Percentiles rank a stretch among this genome's conserved stretches.
phyloP scores from a whole-genome alignment of 2,329 filamentous ascomycete species.

The Stachybotrys elegans region DNA sequence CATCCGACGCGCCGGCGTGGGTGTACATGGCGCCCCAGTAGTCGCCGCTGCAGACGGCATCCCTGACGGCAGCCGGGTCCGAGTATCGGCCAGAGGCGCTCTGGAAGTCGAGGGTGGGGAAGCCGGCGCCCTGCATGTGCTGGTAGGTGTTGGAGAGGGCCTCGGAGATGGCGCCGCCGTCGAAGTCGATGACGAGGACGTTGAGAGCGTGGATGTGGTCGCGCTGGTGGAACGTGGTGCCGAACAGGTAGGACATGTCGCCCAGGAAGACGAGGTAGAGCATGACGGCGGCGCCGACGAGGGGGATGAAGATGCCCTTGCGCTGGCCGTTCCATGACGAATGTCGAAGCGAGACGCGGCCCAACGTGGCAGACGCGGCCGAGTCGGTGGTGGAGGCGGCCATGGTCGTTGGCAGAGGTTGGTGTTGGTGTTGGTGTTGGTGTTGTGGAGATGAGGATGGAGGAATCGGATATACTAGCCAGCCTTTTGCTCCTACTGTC shows the following conservation, averaged over 20 bases:
- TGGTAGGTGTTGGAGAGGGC: slow-evolving; percentile 26
- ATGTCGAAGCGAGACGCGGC: neutral
- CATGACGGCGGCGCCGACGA: slow-evolving; percentile 11
- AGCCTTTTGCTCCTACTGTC: no score
- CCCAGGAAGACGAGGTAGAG: slow-evolving; percentile 16
- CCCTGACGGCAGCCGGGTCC: slow-evolving; percentile 16
- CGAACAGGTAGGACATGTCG: slow-evolving; percentile 27
- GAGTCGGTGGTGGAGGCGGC: no score
- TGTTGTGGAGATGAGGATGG: no score
- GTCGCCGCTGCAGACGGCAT: slow-evolving; percentile 27
- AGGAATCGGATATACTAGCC: no score
- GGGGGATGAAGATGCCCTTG: slow-evolving; percentile 8
- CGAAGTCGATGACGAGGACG: slow-evolving; percentile 24
- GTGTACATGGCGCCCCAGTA: slow-evolving; percentile 34
- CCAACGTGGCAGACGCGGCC: no score
- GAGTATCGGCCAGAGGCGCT: slow-evolving; percentile 19
- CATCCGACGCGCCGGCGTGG: slow-evolving; percentile 22
- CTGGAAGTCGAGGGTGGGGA: slow-evolving; percentile 25
- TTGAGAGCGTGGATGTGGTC: slow-evolving; percentile 18
- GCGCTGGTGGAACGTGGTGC: slow-evolving; percentile 19
- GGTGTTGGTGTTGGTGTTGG: no score
- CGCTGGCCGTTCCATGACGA: slow-evolving; percentile 8
- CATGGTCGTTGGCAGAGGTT: no score
- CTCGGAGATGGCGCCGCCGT: slow-evolving; percentile 25
- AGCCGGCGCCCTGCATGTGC: slow-evolving; percentile 20